Conservation (phyloP, 2,329 filamentous ascomycete species). For the Stagonosporopsis cucurbitacearum region DNA sequence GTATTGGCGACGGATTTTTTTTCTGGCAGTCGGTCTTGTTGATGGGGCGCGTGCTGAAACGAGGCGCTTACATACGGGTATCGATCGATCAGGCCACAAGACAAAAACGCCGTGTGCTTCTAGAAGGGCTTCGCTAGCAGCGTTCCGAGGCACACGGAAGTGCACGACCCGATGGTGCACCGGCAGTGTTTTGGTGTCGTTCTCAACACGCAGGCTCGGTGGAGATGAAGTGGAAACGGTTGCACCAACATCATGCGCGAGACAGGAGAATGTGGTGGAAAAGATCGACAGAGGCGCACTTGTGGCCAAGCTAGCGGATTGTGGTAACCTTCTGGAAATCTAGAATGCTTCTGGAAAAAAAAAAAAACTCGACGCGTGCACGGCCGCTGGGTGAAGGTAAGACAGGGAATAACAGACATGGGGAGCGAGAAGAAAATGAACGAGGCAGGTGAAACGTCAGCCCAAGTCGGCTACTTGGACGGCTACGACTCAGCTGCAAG, state of each 20-base stretch:
- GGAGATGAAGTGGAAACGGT: conserved; percentile 22
- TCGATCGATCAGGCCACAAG: conserved; percentile 14
- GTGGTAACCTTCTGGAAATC: conserved; percentile 44
- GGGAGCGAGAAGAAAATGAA: not conserved
- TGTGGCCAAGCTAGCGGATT: conserved; percentile 29
- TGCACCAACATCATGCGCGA: conserved; percentile 29
- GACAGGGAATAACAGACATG: conserved; percentile 11
- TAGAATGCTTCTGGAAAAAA: conserved; percentile 26
- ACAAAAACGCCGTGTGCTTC: conserved; percentile 15
- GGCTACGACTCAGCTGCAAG: conserved; percentile 9
- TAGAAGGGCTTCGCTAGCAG: conserved; percentile 30
- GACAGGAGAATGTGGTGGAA: conserved; percentile 26
- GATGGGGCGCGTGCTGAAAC: conserved; percentile 31
- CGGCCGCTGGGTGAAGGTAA: conserved; percentile 26
- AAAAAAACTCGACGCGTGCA: conserved; percentile 25
- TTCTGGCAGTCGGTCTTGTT: conserved; percentile 23
- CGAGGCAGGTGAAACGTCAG: conserved; percentile 32
- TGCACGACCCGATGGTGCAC: conserved; percentile 7
- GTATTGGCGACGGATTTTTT: conserved; percentile 30
- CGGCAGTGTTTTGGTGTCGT: conserved; percentile 15
- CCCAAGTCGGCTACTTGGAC: conserved; percentile 10
- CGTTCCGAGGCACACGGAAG: conserved; percentile 18
- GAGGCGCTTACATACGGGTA: conserved; percentile 33
- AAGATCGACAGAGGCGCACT: conserved; percentile 35
- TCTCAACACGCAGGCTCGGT: conserved; percentile 27